Base-by-base conservation (phyloP, 306 rosid genomes). In the Glycine tomentella region DNA sequence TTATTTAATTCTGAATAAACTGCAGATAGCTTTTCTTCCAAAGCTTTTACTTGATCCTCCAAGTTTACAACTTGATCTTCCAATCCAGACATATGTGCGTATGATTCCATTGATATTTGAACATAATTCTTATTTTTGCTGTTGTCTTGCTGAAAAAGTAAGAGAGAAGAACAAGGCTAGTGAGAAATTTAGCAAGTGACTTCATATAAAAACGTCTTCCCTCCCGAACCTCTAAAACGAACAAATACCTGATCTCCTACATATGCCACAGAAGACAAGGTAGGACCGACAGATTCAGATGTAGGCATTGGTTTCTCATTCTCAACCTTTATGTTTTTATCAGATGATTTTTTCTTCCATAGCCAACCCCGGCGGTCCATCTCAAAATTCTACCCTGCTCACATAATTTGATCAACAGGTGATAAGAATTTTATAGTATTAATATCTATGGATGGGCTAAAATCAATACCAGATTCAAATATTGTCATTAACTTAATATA, bases 331-430 rank as follows among this genome's bases (percentile, higher is more conserved):
- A 86, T 80, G 72, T 84, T 76, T 86, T 91, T 95, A 71, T 91
- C 94, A 1, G 97, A 90, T 62, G 97, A 80, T 50, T 87, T 92
- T 81, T 92, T 95, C 94, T 92, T 95, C 97, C 98, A 92, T 2
- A 88, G 97, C 98, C 98, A 95, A 75, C 98, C 78, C 48, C 94
- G 88, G 25, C 97, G 89, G 56, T 94, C 98, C 98, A 92, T 95
- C 63, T 66, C 85, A 85, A 75, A 82, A 81, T 85, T 72, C 49
- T 38, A 69, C 49, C 68, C 89, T 83, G 85, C 85, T 42, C 64
- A 72, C 65, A 25, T 25, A 74, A 59, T 74, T 63, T 64, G 6
- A 77, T 3, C 2, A 57, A 36, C 2, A 56, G 25, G 51, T 64
- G 6, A 49, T 38, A 70, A 15, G 3, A 9, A 38, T 38, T 45